phyloP scores from a whole-genome alignment of 768 basidiomycete species.

The Auricularia cornea region DNA sequence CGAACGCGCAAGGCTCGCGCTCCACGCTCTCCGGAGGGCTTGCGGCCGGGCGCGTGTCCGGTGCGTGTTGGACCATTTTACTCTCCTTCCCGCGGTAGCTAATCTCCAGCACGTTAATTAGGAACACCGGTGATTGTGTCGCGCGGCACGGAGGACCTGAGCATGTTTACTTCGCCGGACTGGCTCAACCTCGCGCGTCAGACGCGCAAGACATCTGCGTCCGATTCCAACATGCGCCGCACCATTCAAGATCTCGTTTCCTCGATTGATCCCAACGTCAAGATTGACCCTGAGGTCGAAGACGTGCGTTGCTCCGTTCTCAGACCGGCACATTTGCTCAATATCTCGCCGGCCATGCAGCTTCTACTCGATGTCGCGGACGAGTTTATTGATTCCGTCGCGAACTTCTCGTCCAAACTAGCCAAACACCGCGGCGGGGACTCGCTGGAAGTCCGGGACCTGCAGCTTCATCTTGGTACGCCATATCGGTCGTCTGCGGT shows the following conservation, averaged over 20 bases:
- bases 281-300: conserved; percentile 88
- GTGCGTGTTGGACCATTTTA: conserved; percentile 33
- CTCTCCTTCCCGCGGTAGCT: background rate
- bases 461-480: conserved; percentile 88
- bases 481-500: conserved; percentile 8
- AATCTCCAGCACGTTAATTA: conserved; percentile 8
- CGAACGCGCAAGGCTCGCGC: conserved; percentile 42
- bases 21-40: conserved; percentile 73
- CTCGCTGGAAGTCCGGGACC: conserved; percentile 83
- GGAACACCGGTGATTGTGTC: conserved; percentile 69
- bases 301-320: conserved; percentile 44
- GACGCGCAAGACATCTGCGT: conserved; percentile 56
- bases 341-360: conserved; percentile 41
- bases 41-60: conserved; percentile 55
- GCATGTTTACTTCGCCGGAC: conserved; percentile 44
- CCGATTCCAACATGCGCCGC: conserved; percentile 75
- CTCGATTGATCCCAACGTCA: conserved; percentile 82
- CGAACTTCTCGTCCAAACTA: conserved; percentile 84
- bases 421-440: conserved; percentile 89
- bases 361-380: conserved; percentile 85
- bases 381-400: conserved; percentile 94
- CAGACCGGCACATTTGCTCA: background rate
- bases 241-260: conserved; percentile 89
- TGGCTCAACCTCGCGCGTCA: background rate
- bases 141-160: conserved; percentile 52